Conservation (phyloP, 345 rosid species). For the Psidium friedrichsthalianum region DNA sequence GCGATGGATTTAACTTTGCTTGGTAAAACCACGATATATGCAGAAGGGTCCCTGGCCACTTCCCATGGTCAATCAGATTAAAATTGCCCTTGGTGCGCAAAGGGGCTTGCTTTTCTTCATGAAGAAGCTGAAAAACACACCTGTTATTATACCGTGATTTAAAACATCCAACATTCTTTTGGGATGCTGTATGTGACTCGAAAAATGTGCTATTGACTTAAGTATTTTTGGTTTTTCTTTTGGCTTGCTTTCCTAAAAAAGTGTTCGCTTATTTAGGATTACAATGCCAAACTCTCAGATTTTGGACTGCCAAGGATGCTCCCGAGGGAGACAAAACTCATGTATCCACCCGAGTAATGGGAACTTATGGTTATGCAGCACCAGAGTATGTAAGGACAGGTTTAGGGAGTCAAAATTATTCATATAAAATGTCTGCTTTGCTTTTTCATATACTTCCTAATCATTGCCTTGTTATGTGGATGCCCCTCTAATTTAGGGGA, state of each 20-base stretch:
- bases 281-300: conserved; percentile 76
- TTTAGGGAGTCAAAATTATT: conserved; percentile 12
- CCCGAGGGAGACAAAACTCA: conserved; percentile 79
- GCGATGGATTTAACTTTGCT: conserved; percentile 3
- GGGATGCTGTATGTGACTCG: conserved; percentile 42
- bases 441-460: not conserved
- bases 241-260: not conserved
- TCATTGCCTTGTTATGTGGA: not conserved
- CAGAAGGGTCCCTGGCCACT: conserved; percentile 78
- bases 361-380: conserved; percentile 87
- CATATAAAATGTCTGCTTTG: not conserved
- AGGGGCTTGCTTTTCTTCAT: conserved; percentile 76
- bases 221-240: not conserved
- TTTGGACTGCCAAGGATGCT: conserved; percentile 84
- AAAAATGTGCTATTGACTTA: not conserved
- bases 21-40: conserved; percentile 23
- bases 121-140: conserved; percentile 79
- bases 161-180: conserved; percentile 73
- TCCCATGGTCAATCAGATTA: conserved; percentile 85
- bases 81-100: conserved; percentile 78
- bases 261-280: conserved; percentile 38
- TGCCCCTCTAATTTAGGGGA: not conserved
- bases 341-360: conserved; percentile 82
- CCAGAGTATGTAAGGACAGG: conserved; percentile 88
- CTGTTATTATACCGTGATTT: conserved; percentile 79